A percentile compares a stretch with the other conserved stretches of the same genome.
phyloP scores from a whole-genome alignment of 495 filamentous ascomycete species.

The Talaromyces thailandensis region DNA sequence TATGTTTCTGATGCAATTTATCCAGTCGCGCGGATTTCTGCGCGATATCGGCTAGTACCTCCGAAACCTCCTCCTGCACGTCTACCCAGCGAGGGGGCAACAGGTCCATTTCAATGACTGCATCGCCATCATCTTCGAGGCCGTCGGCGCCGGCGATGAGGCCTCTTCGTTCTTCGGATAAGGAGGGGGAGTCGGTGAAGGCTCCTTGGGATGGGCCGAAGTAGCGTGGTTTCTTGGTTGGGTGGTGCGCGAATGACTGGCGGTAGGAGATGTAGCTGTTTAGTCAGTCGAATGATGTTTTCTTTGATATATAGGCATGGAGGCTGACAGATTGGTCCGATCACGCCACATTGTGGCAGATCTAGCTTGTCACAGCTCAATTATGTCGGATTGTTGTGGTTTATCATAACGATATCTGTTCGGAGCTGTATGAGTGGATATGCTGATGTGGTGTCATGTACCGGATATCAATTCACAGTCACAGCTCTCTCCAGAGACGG shows the following conservation, averaged over 20 bases:
- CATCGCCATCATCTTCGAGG: slow-evolving; percentile 83
- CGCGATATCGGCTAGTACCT: slow-evolving; percentile 71
- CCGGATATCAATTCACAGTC: background rate
- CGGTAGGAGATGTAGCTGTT: slow-evolving; percentile 94
- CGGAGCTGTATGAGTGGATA: background rate
- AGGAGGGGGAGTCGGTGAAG: slow-evolving; percentile 53
- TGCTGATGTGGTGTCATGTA: background rate
- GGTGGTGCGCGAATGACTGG: slow-evolving; percentile 94
- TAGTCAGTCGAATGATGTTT: slow-evolving; percentile 5
- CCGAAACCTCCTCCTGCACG: slow-evolving; percentile 85
- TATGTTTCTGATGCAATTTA: slow-evolving; percentile 91
- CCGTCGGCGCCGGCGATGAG: slow-evolving; percentile 66
- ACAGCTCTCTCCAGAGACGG: background rate
- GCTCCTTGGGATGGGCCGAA: slow-evolving; percentile 54
- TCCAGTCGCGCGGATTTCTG: slow-evolving; percentile 77
- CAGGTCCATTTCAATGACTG: slow-evolving; percentile 96
- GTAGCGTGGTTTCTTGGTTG: slow-evolving; percentile 73
- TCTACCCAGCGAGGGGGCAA: slow-evolving; percentile 94
- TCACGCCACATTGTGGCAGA: slow-evolving; percentile 82
- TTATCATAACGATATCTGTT: background rate
- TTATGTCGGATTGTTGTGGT: background rate
- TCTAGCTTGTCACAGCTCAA: slow-evolving; percentile 2
- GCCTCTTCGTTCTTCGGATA: slow-evolving; percentile 72
- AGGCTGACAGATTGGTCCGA: slow-evolving; percentile 85
- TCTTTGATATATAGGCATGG: background rate